Percentiles rank a stretch among this genome's conserved stretches.
phyloP scores from a whole-genome alignment of 2,329 filamentous ascomycete species.

The Aspergillus pseudonomiae region DNA sequence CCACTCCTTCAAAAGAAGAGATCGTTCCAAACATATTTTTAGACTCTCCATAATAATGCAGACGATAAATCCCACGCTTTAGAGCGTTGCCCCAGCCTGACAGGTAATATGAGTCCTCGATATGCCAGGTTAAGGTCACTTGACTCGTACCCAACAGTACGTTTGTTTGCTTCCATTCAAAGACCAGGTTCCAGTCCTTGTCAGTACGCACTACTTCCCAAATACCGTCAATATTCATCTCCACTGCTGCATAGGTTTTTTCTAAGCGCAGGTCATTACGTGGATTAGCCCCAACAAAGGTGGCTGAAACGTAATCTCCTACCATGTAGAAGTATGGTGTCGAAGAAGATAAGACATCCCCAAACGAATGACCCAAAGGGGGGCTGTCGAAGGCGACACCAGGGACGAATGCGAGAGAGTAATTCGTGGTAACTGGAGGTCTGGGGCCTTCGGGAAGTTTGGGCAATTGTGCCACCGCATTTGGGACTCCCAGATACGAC shows the following conservation, averaged over 20 bases:
- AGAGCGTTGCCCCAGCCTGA: slow-evolving; percentile 35
- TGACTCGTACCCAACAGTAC: slow-evolving; percentile 73
- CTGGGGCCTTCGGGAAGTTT: too few relatives aligned
- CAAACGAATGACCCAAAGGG: slow-evolving; percentile 66
- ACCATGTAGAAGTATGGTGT: slow-evolving; percentile 56
- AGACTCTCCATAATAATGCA: slow-evolving; percentile 82
- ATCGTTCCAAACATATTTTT: slow-evolving; percentile 52
- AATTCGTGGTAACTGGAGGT: too few relatives aligned
- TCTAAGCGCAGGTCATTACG: slow-evolving; percentile 83
- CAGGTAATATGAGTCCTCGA: slow-evolving; percentile 57
- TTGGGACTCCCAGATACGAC: slow-evolving; percentile 58
- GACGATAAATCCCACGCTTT: slow-evolving; percentile 68
- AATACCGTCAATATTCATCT: slow-evolving; percentile 55
- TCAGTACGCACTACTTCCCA: slow-evolving; percentile 77
- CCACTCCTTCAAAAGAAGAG: too few relatives aligned
- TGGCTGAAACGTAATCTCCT: slow-evolving; percentile 66
- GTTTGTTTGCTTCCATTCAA: slow-evolving; percentile 75
- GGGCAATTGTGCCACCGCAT: too few relatives aligned
- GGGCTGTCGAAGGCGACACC: too few relatives aligned
- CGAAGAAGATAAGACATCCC: slow-evolving; percentile 61
- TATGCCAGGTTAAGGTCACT: slow-evolving; percentile 80
- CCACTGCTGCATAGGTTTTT: slow-evolving; percentile 75
- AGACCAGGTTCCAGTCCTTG: slow-evolving; percentile 83
- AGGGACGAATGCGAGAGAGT: too few relatives aligned
- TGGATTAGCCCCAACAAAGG: slow-evolving; percentile 85